These are phyloP conservation scores for Yamadazyma friedrichii DNA, from an alignment of 1,139 yeast genomes.

Conservation along the genomic window DNA sequence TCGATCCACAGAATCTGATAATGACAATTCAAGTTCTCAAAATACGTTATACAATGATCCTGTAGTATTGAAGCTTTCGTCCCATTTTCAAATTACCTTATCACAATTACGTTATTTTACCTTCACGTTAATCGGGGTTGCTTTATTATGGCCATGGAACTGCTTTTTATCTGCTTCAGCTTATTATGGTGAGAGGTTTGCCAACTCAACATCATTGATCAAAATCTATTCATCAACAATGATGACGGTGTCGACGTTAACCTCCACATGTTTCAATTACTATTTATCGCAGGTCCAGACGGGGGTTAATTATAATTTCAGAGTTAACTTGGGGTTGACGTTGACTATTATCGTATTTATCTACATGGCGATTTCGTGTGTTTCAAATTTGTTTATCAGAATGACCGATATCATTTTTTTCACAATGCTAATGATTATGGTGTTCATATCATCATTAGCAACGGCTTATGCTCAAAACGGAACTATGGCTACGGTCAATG, in stretches of 20 bases:
- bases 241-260: slow-evolving; percentile 84
- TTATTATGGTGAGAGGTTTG: slow-evolving; percentile 69
- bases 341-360: slow-evolving; percentile 58
- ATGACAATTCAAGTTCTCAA: not conserved
- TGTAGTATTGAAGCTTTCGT: slow-evolving; percentile 22
- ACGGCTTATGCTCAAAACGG: slow-evolving; percentile 86
- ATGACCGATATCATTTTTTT: slow-evolving; percentile 43
- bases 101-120: slow-evolving; percentile 56
- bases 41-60: slow-evolving; percentile 21
- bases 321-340: slow-evolving; percentile 61
- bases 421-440: slow-evolving; percentile 53
- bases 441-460: slow-evolving; percentile 59
- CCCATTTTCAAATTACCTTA: slow-evolving; percentile 17
- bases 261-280: slow-evolving; percentile 61
- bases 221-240: slow-evolving; percentile 74
- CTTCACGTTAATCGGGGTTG: slow-evolving; percentile 68
- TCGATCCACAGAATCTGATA: slow-evolving; percentile 13
- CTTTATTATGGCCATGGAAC: slow-evolving; percentile 96
- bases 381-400: slow-evolving; percentile 38
- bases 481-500: slow-evolving; percentile 80
- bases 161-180: slow-evolving; percentile 84
- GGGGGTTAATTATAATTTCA: slow-evolving; percentile 56
- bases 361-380: slow-evolving; percentile 51
- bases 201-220: slow-evolving; percentile 50
- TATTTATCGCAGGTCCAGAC: slow-evolving; percentile 68